Evolutionary conservation across 352 stramenopile species (phyloP).

Genomic region (Pythium rhizo-oryzae): DNA sequence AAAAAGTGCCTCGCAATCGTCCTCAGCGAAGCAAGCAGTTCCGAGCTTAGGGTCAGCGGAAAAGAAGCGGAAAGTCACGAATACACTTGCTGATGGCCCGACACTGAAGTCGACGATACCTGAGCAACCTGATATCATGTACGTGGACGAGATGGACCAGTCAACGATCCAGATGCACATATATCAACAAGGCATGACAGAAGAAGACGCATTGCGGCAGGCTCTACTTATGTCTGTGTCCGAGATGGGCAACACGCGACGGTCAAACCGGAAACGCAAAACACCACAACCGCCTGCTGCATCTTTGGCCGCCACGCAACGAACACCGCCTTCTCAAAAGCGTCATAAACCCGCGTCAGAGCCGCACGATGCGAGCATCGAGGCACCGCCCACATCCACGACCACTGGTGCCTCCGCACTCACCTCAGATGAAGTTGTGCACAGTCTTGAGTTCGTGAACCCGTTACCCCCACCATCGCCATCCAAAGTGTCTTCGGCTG

Average conservation of each 20-base stretch:
- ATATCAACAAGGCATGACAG: conserved; percentile 71
- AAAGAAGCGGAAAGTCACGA: background rate
- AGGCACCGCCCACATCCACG: background rate
- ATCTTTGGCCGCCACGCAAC: background rate
- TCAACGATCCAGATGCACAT: conserved; percentile 47
- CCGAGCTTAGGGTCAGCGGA: background rate
- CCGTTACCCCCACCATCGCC: background rate
- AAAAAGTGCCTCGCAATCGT: background rate
- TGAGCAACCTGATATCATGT: conserved; percentile 5
- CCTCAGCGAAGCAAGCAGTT: background rate
- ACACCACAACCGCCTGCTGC: background rate
- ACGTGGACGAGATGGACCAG: conserved; percentile 36
- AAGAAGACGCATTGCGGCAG: conserved; percentile 69
- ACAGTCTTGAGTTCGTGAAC: conserved; percentile 24
- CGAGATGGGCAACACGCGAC: conserved; percentile 25
- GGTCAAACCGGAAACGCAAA: conserved; percentile 34
- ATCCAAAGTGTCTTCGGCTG: background rate
- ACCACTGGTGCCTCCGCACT: background rate
- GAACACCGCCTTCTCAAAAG: conserved; percentile 8
- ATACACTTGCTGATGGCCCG: background rate
- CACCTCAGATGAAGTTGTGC: conserved; percentile 25
- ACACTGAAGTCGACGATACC: background rate
- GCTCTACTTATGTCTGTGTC: conserved; percentile 57
- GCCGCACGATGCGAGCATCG: background rate
- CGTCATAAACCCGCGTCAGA: background rate